These are phyloP conservation scores for Oxytropis ochrocephala DNA, from an alignment of 306 rosid genomes.

Conservation along the genomic window DNA sequence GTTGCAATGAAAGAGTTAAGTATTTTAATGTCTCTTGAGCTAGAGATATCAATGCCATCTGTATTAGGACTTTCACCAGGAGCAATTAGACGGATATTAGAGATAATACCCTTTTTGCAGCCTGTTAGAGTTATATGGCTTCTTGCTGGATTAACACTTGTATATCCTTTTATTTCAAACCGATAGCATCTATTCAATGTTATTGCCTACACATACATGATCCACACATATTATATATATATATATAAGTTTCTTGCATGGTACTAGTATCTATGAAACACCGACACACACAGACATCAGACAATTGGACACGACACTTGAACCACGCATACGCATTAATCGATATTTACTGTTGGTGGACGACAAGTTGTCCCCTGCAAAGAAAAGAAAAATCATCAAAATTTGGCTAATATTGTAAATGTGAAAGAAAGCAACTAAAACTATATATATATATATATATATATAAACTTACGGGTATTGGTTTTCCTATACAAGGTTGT, in stretches of 20 bases:
- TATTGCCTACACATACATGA: conserved; percentile 24
- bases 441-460: too few species aligned
- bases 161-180: conserved; percentile 30
- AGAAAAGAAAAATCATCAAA: background rate
- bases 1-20: conserved; percentile 39
- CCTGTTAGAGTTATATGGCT: conserved; percentile 42
- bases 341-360: conserved; percentile 41
- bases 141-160: conserved; percentile 36
- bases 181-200: conserved; percentile 36
- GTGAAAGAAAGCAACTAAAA: background rate
- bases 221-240: background rate
- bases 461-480: conserved; percentile 13
- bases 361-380: conserved; percentile 39
- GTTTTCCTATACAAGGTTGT: conserved; percentile 36
- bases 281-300: too few species aligned
- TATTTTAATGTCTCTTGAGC: conserved; percentile 29
- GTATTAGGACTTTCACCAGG: conserved; percentile 50
- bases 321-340: too few species aligned
- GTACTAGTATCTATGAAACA: too few species aligned
- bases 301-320: too few species aligned
- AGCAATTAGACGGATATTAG: conserved; percentile 29
- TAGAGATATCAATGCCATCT: conserved; percentile 48
- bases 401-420: background rate
- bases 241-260: too few species aligned
- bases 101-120: conserved; percentile 23